Conservation (phyloP, 495 filamentous ascomycete genomes). For the Aspergillus heteromorphus region DNA sequence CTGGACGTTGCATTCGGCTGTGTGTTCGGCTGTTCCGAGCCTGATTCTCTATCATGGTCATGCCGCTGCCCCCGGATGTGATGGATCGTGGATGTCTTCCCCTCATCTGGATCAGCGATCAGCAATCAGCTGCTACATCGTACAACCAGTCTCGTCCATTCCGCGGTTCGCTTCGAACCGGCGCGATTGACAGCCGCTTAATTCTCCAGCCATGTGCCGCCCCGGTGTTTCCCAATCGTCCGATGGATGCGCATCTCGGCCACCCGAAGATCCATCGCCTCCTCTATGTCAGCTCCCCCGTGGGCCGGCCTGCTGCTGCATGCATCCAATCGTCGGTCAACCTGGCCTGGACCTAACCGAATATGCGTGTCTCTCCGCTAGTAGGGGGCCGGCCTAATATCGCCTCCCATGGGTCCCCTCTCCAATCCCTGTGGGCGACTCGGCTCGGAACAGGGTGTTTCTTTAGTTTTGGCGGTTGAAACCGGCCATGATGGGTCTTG, state of each 20-base stretch:
- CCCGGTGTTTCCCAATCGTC: constrained; percentile 4
- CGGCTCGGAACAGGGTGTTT: constrained; percentile 2
- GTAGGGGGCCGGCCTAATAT: constrained; percentile 1
- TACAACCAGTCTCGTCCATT: background rate
- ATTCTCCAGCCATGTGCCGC: constrained; percentile 9
- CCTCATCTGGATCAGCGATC: too few species aligned
- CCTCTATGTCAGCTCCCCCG: background rate
- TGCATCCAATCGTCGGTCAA: background rate
- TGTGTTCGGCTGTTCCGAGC: constrained; percentile 4
- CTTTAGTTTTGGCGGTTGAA: constrained; percentile 1
- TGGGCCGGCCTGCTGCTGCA: background rate
- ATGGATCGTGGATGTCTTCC: too few species aligned
- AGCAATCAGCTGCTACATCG: too few species aligned
- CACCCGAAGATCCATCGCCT: constrained; percentile 3
- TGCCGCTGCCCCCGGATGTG: background rate
- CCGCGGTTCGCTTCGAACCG: background rate
- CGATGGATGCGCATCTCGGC: constrained; percentile 1
- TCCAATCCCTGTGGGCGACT: background rate
- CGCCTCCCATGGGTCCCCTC: constrained; percentile 2
- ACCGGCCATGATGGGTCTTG: background rate
- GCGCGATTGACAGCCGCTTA: background rate
- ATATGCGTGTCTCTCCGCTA: constrained; percentile 1
- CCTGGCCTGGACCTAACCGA: background rate
- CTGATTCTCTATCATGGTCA: background rate
- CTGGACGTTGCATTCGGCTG: constrained; percentile 9